These are phyloP conservation scores for Irpex sp. DNA, from an alignment of 1,284 basidiomycete species.

Conservation along the genomic window DNA sequence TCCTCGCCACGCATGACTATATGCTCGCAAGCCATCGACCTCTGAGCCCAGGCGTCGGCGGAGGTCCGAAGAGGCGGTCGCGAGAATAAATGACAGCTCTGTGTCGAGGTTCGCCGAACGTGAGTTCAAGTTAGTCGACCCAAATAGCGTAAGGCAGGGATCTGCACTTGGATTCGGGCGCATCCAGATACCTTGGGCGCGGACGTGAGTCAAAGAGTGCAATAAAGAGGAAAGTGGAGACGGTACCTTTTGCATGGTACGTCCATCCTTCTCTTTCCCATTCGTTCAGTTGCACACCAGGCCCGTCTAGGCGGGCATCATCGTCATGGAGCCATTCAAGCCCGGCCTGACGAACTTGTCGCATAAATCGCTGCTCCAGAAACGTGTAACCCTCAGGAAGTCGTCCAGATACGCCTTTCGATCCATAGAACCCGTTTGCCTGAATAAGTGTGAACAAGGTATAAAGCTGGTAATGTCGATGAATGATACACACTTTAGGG, in stretches of 20 bases:
- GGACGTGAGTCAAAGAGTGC: neutral
- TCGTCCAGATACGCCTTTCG: conserved; percentile 83
- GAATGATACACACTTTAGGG: conserved; percentile 61
- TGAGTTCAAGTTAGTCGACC: conserved; percentile 94
- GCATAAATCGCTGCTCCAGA: conserved; percentile 84
- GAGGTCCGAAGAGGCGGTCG: conserved; percentile 53
- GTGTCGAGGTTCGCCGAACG: conserved; percentile 90
- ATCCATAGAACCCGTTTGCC: conserved; percentile 96
- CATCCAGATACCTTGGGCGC: conserved; percentile 72
- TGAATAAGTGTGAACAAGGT: conserved; percentile 26
- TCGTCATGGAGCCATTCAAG: conserved; percentile 39
- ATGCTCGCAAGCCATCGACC: conserved; percentile 41
- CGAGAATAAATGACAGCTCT: conserved; percentile 87
- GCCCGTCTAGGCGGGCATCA: conserved; percentile 20
- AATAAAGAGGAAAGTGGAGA: neutral
- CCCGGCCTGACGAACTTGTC: conserved; percentile 51
- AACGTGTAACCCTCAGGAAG: conserved; percentile 96
- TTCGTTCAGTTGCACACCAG: conserved; percentile 74
- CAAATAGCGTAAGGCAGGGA: conserved; percentile 84
- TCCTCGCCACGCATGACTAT: conserved; percentile 55
- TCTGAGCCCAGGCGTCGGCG: conserved; percentile 40
- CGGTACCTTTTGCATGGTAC: conserved; percentile 93
- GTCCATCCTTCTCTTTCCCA: conserved; percentile 95
- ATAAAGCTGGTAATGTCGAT: neutral
- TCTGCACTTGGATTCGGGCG: conserved; percentile 49